Base-by-base conservation (phyloP, 495 filamentous ascomycete genomes). In the Aspergillus affinis region DNA sequence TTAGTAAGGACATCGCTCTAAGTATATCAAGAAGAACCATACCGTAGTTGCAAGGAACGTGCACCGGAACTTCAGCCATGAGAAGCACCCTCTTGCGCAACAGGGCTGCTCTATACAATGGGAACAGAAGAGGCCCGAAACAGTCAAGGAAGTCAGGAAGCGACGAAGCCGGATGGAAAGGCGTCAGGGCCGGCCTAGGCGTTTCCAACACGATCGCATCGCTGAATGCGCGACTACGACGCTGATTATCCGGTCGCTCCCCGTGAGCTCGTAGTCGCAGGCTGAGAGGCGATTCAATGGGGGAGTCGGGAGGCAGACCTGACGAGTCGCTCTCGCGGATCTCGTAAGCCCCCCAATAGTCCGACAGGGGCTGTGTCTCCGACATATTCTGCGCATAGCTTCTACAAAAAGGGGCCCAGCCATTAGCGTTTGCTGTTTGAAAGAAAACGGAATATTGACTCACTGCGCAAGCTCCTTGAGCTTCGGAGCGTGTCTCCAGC, bases 121-220 rank as follows among this genome's bases (percentile, higher is more conserved):
- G 92, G 68, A 95, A 98, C 19, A 97, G 82, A 50, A 98, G 75
- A 0, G 94, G 94, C 0, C 94, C 94, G 69, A 97, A 95, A 10
- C 82, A 84, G 56, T 93, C 88, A 32, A 96, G 75, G 49, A 95
- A 85, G 30, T 80, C 78, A 1, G 86, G 81, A 54, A 98, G 82
- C 44, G 91, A 93, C 65, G 90, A 86, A 2, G 92, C 92, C 4
- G 94, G 94, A 69, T 98, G 94, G 61, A 83, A 88, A 21, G 88
- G 82, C 9, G 89, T 88, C 54, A 97, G 74, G 63, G 82, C 78
- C 72, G 91, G 90, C 44, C 87, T 88, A 20, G 84, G 79, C 17
- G 85, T 83, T 51, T 89, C 79, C 64, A 92, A 67, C 45, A 77
- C 71, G 36, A 80, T 74, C 15, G 80, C 74, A 62, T 81, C 78